Conservation (phyloP, 2,329 filamentous ascomycete genomes). For the Colletotrichum echinochloae region DNA sequence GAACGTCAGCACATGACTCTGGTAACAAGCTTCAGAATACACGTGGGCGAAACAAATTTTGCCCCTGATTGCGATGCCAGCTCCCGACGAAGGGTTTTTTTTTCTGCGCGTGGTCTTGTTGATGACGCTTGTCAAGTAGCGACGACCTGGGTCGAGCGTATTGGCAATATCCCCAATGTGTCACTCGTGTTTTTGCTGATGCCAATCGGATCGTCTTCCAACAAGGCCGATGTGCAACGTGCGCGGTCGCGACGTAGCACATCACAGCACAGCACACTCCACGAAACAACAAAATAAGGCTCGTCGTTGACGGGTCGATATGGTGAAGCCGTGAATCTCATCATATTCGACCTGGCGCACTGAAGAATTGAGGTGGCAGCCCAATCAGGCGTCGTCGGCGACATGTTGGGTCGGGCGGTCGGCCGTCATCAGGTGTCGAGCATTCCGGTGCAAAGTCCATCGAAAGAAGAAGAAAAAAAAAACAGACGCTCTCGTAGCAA, state of each 20-base stretch:
- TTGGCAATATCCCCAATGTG: not conserved
- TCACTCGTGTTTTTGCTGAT: not conserved
- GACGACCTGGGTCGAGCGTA: too few relatives aligned
- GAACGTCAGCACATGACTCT: constrained; percentile 40
- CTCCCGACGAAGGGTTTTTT: not conserved
- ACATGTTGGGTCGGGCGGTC: constrained; percentile 28
- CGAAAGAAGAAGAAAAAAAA: not conserved
- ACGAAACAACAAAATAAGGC: not conserved
- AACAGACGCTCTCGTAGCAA: constrained; percentile 8
- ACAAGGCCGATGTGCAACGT: not conserved
- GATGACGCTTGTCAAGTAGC: not conserved
- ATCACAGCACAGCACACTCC: too few relatives aligned
- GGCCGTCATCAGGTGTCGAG: constrained; percentile 36
- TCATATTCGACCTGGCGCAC: not conserved
- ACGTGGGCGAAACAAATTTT: constrained; percentile 26
- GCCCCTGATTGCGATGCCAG: constrained; percentile 22
- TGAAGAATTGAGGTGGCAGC: constrained; percentile 10
- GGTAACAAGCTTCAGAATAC: constrained; percentile 13
- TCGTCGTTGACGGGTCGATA: not conserved
- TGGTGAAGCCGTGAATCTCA: not conserved
- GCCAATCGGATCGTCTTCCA: not conserved
- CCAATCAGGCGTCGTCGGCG: constrained; percentile 30
- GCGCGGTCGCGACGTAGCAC: not conserved
- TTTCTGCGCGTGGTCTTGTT: too few relatives aligned
- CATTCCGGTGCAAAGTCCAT: constrained; percentile 20